A percentile compares a stretch with the other conserved stretches of the same genome.
Evolutionary conservation across 495 filamentous ascomycete genomes (phyloP).

Genomic region (Aspergillus nanangensis): DNA sequence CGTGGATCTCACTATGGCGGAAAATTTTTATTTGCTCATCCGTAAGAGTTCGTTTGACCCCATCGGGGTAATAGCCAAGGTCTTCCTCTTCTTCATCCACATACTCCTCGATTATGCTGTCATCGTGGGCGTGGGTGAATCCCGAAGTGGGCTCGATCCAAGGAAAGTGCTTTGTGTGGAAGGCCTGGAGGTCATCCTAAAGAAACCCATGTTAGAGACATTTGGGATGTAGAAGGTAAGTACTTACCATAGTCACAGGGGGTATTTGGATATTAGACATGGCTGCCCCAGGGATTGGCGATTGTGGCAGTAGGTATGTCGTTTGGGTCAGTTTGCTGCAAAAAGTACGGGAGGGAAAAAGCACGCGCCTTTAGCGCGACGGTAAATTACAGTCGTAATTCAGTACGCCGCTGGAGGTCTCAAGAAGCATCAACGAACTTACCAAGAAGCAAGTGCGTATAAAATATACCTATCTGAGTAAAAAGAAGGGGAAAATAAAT

Average conservation of each 20-base stretch:
- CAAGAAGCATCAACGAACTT: too few species aligned
- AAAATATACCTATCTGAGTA: too few species aligned
- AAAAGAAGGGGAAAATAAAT: too few species aligned
- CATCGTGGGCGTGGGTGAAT: constrained; percentile 14
- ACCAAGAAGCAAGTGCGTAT: too few species aligned
- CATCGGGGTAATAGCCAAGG: constrained; percentile 85
- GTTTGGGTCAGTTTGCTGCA: too few species aligned
- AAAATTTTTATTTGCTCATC: constrained; percentile 91
- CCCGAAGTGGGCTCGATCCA: constrained; percentile 8
- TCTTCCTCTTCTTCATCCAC: constrained; percentile 58
- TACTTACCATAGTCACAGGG: constrained; percentile 49
- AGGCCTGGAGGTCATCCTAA: constrained; percentile 68
- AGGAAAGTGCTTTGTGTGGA: constrained; percentile 64
- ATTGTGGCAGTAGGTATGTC: too few species aligned
- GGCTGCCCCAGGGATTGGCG: background rate
- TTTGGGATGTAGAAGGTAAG: background rate
- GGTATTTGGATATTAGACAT: constrained; percentile 30
- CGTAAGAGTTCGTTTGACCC: constrained; percentile 85
- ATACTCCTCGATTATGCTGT: constrained; percentile 23
- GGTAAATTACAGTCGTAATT: constrained; percentile 6
- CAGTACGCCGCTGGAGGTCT: too few species aligned
- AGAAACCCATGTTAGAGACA: background rate
- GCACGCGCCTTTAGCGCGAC: background rate
- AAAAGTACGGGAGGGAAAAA: background rate
- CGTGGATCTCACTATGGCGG: constrained; percentile 80